Evolutionary conservation across 371 early-diverging fungal genomes (phyloP).

Genomic region (Mucor mucedo): DNA sequence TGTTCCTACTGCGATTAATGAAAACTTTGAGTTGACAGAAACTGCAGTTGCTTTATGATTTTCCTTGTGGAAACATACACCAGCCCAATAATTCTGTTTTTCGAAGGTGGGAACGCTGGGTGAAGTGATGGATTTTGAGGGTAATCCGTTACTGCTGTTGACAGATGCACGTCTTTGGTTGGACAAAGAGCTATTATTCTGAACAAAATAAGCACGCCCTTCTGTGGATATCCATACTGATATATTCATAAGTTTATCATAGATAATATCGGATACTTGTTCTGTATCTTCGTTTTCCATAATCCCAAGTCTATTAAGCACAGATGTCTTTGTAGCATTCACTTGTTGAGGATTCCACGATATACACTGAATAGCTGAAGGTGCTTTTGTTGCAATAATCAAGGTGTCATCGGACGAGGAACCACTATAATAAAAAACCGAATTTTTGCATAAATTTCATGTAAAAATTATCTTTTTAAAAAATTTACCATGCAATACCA

Average conservation of each 20-base stretch:
- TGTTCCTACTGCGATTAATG: conserved; percentile 53
- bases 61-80: conserved; percentile 46
- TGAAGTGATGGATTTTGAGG: conserved; percentile 1
- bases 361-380: conserved; percentile 53
- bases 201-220: conserved; percentile 47
- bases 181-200: conserved; percentile 20
- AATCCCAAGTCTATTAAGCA: conserved; percentile 33
- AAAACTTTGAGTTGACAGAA: conserved; percentile 53
- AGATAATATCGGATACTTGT: conserved; percentile 26
- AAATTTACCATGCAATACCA: conserved; percentile 50
- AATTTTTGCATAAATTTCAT: not conserved
- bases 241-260: conserved; percentile 47
- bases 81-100: conserved; percentile 43
- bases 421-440: conserved; percentile 28
- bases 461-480: not conserved
- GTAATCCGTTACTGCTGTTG: conserved; percentile 6
- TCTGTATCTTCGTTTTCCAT: conserved; percentile 35
- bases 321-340: conserved; percentile 46
- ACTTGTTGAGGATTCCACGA: conserved; percentile 57
- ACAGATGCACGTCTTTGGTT: conserved; percentile 18
- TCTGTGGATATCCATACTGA: conserved; percentile 49
- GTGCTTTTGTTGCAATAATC: conserved; percentile 48
- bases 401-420: conserved; percentile 49
- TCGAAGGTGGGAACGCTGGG: conserved; percentile 38
- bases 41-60: conserved; percentile 37